Evolutionary conservation across 1,284 basidiomycete species (phyloP), one percentile per base, ranked within the genome.

Genomic region (Ceraceosorus guamensis): DNA sequence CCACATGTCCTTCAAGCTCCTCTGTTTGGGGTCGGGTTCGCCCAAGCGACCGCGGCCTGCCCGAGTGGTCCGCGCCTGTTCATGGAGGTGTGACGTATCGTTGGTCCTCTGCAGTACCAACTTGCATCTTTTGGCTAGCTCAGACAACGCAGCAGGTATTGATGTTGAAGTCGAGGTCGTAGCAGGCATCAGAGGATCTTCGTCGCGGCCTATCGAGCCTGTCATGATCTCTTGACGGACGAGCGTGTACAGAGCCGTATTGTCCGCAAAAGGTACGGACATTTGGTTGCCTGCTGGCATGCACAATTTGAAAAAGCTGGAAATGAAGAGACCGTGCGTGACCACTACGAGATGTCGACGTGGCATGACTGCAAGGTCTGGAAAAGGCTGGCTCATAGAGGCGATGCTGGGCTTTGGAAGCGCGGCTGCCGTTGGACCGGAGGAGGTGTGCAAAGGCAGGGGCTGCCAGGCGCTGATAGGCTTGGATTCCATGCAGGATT

Each of bases 271-370:
- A 41, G 32, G 50, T 6, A 41, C 13, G n/a, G n/a, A n/a, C n/a
- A n/a, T n/a, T n/a, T n/a, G n/a, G 11, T 16, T 10, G 32, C 13
- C 11, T 5, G n/a, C 34, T 35, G 35, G 50, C 35, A 34, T 6
- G 34, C n/a, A 43, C n/a, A 51, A 4, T 24, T 35, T 50, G 4
- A 73, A 56, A 31, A 70, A 72, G 8, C 63, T 59, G 3, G 67
- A 65, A 56, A 73, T 67, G 68, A 67, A 69, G 57, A 70, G 66
- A 24, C 70, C 71, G 58, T 73, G 71, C 13, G 63, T 61, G 13
- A 73, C 68, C 5, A 72, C 41, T 2, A 73, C 63, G 4, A 69
- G 57, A 43, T 70, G 70, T 10, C 70, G 65, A n/a, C n/a, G n/a
- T n/a, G n/a, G n/a, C n/a, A n/a, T n/a, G n/a, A n/a, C n/a, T n/a